phyloP scores from a whole-genome alignment of 305 asterid genomes.

The Fraxinus albicans region DNA sequence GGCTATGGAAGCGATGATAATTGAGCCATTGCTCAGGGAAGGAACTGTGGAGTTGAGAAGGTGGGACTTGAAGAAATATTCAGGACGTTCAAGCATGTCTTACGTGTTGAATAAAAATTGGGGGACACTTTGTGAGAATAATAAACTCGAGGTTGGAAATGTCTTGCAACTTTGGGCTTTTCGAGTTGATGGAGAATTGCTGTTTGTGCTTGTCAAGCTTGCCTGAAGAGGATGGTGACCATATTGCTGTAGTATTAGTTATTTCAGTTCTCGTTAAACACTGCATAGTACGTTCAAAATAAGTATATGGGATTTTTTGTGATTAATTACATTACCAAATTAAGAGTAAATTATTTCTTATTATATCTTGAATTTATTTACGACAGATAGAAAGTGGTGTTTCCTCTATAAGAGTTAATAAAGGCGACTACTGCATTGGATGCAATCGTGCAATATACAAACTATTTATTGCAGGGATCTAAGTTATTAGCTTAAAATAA shows the following conservation, averaged over 20 bases:
- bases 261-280: neutral
- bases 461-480: neutral
- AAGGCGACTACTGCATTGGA: neutral
- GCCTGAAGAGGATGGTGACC: neutral
- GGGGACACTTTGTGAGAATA: neutral
- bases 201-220: neutral
- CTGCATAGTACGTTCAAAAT: neutral
- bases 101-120: neutral
- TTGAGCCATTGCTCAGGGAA: neutral
- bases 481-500: neutral
- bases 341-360: too few species aligned
- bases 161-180: neutral
- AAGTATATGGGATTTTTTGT: too few species aligned
- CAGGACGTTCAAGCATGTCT: neutral
- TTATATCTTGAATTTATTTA: too few species aligned
- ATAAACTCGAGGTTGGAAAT: neutral
- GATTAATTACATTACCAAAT: neutral
- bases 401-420: neutral
- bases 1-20: neutral
- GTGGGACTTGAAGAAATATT: neutral
- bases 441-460: neutral
- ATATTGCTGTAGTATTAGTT: neutral
- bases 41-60: neutral
- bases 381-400: neutral
- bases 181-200: neutral